Evolutionary conservation across 176 grass and related monocot species (phyloP).

Genomic region (Aegilops sharonensis): DNA sequence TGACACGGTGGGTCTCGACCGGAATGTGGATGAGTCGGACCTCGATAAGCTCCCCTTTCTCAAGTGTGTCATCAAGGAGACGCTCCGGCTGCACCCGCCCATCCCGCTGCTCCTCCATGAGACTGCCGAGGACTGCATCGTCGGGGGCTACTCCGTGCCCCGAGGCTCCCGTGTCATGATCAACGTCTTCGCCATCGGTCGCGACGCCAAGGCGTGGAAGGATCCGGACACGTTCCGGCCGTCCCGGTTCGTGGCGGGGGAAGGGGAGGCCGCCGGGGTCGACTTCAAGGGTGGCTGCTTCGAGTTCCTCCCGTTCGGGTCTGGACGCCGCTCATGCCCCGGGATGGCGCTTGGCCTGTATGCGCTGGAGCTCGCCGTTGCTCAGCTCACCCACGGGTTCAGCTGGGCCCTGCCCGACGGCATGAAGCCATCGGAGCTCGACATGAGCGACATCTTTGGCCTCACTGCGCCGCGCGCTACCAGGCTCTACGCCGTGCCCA

Average conservation of each 20-base stretch:
- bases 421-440: slow-evolving; percentile 76
- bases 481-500: slow-evolving; percentile 66
- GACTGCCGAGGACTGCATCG: slow-evolving; percentile 66
- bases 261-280: slow-evolving; percentile 29
- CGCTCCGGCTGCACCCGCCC: slow-evolving; percentile 89
- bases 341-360: slow-evolving; percentile 70
- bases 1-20: slow-evolving; percentile 50
- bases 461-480: slow-evolving; percentile 81
- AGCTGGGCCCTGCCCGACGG: slow-evolving; percentile 66
- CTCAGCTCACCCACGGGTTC: slow-evolving; percentile 75
- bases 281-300: slow-evolving; percentile 95
- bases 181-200: slow-evolving; percentile 85
- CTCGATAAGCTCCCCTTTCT: slow-evolving; percentile 88
- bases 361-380: slow-evolving; percentile 62
- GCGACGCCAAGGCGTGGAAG: slow-evolving; percentile 63
- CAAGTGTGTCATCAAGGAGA: slow-evolving; percentile 83
- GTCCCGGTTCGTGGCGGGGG: slow-evolving; percentile 42
- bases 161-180: slow-evolving; percentile 71
- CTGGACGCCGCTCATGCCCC: slow-evolving; percentile 74
- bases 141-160: slow-evolving; percentile 70
- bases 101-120: slow-evolving; percentile 92
- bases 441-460: slow-evolving; percentile 88
- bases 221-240: slow-evolving; percentile 66
- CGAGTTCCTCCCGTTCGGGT: slow-evolving; percentile 88
- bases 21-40: slow-evolving; percentile 59